Percentiles rank a stretch among this genome's conserved stretches.
Conservation (phyloP, 2,329 filamentous ascomycete genomes). For the Parastagonospora nodorum region DNA sequence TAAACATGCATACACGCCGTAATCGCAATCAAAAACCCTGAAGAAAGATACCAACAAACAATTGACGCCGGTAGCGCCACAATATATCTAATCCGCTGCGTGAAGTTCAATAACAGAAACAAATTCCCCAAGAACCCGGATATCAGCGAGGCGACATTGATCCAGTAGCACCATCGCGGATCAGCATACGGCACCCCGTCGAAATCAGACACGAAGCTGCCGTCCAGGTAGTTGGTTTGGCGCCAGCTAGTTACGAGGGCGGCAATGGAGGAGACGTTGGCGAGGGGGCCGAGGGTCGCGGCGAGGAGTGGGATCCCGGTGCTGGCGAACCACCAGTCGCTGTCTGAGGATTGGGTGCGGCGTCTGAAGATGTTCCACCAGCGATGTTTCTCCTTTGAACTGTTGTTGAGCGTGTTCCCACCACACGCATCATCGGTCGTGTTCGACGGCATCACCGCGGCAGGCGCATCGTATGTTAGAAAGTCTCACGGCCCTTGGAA, state of each 20-base stretch:
- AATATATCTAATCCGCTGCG: slow-evolving; percentile 76
- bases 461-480: background rate
- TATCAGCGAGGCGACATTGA: slow-evolving; percentile 79
- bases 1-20: slow-evolving; percentile 70
- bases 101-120: slow-evolving; percentile 87
- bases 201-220: slow-evolving; percentile 56
- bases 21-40: slow-evolving; percentile 67
- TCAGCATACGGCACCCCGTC: slow-evolving; percentile 65
- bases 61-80: slow-evolving; percentile 85
- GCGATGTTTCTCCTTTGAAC: slow-evolving; percentile 1
- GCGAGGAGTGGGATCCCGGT: slow-evolving; percentile 65
- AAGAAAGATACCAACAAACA: slow-evolving; percentile 72
- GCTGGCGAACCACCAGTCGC: slow-evolving; percentile 48
- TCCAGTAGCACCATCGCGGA: slow-evolving; percentile 72
- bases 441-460: background rate
- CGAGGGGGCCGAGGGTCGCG: slow-evolving; percentile 82
- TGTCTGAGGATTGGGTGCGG: slow-evolving; percentile 20
- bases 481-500: background rate
- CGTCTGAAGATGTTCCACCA: slow-evolving; percentile 19
- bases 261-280: slow-evolving; percentile 85
- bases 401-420: background rate
- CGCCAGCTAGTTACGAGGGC: slow-evolving; percentile 84
- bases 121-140: slow-evolving; percentile 79
- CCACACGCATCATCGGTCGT: background rate
- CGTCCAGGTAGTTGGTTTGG: slow-evolving; percentile 58